Base-by-base conservation (phyloP, 2,329 filamentous ascomycete genomes). In the Coleophoma crateriformis region DNA sequence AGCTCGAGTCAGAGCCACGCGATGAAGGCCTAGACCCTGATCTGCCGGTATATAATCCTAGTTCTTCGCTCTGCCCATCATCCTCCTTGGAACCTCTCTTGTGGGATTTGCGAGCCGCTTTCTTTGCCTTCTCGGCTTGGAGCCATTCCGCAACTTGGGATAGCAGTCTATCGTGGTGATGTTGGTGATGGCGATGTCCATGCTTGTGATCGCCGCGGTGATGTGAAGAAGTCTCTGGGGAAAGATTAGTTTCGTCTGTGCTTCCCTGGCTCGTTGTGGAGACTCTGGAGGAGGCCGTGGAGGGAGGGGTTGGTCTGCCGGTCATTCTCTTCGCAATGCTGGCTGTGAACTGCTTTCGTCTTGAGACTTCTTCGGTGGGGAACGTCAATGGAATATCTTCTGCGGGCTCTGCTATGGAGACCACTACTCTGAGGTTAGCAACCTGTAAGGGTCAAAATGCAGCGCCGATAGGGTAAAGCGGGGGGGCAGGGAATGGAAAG, bases 111-210 rank as follows among this genome's bases (percentile, higher is more conserved):
- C 76, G 75, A 10, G 74, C 68, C 37, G 78, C 76, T 58, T 82
- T 82, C 66, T 86, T 88, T 33, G 75, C 70, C 62, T 85, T 87
- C 68, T 96, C 90, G 45, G 85, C 80, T 58, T 91, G 82, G 37
- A 96, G 71, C 92, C 92, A 97, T 56, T 88, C 82, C 22, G 81
- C 77, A 13, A 96, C 83, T 63, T 95, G 88, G 17, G 83, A 76
- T 27, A 94, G 69, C 7, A 95, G 68, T 55, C 75, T 79, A 57
- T 83, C 59, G 39, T 62, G 64, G 47, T 63, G 58, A 20, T 56
- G 53, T 39, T 62, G 60, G 20, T 66, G 64, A 47, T 63, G 58
- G 15, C 56, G 53, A 37, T 61, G 56, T 32, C 39, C 44, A 48
- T 54, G 64, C 48, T 57, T 54, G 7, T 48, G 40, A 35, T 19